Conservation (phyloP, 208 protist species). For the Trichomonas gallinae region DNA sequence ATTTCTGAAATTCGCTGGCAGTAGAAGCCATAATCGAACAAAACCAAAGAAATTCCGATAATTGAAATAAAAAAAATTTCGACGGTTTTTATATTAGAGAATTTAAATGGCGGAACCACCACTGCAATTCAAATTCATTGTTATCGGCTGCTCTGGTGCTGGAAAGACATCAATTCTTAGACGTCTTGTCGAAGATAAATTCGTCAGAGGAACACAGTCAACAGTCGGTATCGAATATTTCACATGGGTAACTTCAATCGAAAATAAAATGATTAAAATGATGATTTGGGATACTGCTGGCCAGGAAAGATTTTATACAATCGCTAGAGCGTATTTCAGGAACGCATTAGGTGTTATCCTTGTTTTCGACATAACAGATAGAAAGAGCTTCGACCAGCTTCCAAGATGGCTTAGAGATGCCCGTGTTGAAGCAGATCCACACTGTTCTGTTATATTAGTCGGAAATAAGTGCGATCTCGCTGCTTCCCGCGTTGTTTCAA, state of each 20-base stretch:
- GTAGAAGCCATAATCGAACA: no score
- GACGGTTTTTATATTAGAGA: neutral
- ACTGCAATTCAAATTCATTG: neutral
- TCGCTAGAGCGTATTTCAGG: neutral
- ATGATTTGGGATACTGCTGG: constrained; percentile 22
- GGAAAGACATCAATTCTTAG: constrained; percentile 7
- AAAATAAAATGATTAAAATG: constrained; percentile 15
- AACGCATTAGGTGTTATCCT: neutral
- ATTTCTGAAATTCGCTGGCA: no score
- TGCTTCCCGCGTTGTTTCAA: neutral
- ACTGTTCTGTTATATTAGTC: neutral
- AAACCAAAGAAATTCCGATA: neutral
- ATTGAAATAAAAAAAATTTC: neutral
- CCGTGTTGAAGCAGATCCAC: neutral
- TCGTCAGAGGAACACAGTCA: neutral
- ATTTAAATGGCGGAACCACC: neutral
- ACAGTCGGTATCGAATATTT: constrained; percentile 15
- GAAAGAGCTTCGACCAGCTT: neutral
- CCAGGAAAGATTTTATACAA: constrained; percentile 8
- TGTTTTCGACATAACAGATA: constrained; percentile 9
- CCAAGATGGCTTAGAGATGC: neutral
- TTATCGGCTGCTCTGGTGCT: neutral
- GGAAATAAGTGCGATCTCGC: neutral
- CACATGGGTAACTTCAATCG: neutral
- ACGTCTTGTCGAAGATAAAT: neutral